Conservation (phyloP, 139 green algal genomes). For the Diplosphaera chodatii region DNA sequence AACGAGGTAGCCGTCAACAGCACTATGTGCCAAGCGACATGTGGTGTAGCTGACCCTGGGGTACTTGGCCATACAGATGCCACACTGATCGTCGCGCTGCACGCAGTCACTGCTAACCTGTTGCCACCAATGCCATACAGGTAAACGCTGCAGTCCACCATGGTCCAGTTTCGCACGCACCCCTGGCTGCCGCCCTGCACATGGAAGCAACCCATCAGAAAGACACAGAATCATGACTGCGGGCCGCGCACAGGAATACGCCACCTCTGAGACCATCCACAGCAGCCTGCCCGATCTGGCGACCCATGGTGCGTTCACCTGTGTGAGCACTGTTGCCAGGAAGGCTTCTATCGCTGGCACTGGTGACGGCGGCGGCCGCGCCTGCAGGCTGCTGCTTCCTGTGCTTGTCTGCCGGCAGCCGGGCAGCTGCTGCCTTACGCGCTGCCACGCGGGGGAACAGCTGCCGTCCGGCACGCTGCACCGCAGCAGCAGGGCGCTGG, state of each 20-base stretch:
- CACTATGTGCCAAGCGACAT: neutral
- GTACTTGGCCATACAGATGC: no score
- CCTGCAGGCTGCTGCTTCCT: neutral
- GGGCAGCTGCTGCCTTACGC: neutral
- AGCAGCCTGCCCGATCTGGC: no score
- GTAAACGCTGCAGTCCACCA: neutral
- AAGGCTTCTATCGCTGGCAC: conserved; percentile 43
- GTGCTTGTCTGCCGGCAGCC: neutral
- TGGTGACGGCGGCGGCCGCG: conserved; percentile 26
- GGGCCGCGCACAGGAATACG: no score
- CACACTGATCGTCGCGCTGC: no score
- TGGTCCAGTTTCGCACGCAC: conserved; percentile 1
- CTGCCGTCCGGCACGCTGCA: conserved; percentile 12
- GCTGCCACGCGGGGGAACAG: conserved; percentile 2
- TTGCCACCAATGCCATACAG: conserved; percentile 1
- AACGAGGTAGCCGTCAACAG: neutral
- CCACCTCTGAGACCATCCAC: no score
- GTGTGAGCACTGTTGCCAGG: conserved; percentile 33
- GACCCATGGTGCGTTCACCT: conserved; percentile 10
- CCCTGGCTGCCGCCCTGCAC: conserved; percentile 1
- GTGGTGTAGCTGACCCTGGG: no score
- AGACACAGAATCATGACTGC: no score
- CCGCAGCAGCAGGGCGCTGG: conserved; percentile 20
- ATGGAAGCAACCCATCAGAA: no score
- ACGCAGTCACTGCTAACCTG: no score